A percentile compares a stretch with the other conserved stretches of the same genome.
Conservation (phyloP, 2,329 filamentous ascomycete species). For the Coccinonectria pachysandricola region DNA sequence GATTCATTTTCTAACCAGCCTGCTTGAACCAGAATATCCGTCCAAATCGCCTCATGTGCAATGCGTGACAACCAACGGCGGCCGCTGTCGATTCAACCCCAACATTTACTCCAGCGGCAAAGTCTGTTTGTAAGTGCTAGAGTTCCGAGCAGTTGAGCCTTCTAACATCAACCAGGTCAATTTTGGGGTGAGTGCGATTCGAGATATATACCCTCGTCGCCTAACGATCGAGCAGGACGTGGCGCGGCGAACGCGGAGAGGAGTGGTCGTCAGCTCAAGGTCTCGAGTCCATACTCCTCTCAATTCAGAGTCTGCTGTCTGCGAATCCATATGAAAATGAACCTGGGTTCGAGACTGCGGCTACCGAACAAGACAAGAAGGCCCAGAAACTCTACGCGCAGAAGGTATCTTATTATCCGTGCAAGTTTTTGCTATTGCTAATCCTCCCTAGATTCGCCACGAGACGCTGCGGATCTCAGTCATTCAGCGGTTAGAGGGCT, state of each 20-base stretch:
- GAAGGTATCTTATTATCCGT: slow-evolving; percentile 46
- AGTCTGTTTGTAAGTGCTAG: slow-evolving; percentile 84
- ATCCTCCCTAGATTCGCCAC: slow-evolving; percentile 61
- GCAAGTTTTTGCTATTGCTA: slow-evolving; percentile 3
- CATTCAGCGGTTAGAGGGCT: slow-evolving; percentile 73
- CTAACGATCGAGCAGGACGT: slow-evolving; percentile 56
- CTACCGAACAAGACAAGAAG: slow-evolving; percentile 57
- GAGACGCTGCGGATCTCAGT: slow-evolving; percentile 81
- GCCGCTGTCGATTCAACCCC: slow-evolving; percentile 83
- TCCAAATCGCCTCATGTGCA: slow-evolving; percentile 50
- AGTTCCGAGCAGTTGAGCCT: too few relatives aligned
- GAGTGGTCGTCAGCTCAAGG: slow-evolving; percentile 96
- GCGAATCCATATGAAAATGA: slow-evolving; percentile 92
- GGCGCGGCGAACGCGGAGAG: slow-evolving; percentile 81
- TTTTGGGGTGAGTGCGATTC: slow-evolving; percentile 57
- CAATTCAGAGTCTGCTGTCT: slow-evolving; percentile 94
- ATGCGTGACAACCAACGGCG: slow-evolving; percentile 78
- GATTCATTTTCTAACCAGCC: slow-evolving; percentile 3
- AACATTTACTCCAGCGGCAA: slow-evolving; percentile 91
- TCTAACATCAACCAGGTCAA: too few relatives aligned
- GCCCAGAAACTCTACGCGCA: slow-evolving; percentile 65
- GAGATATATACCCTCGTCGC: neutral
- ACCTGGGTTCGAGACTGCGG: slow-evolving; percentile 77
- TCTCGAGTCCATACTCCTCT: slow-evolving; percentile 85
- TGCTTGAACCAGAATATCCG: slow-evolving; percentile 60